Conservation (phyloP, 1,284 basidiomycete species). For the Cryptococcus sp. region DNA sequence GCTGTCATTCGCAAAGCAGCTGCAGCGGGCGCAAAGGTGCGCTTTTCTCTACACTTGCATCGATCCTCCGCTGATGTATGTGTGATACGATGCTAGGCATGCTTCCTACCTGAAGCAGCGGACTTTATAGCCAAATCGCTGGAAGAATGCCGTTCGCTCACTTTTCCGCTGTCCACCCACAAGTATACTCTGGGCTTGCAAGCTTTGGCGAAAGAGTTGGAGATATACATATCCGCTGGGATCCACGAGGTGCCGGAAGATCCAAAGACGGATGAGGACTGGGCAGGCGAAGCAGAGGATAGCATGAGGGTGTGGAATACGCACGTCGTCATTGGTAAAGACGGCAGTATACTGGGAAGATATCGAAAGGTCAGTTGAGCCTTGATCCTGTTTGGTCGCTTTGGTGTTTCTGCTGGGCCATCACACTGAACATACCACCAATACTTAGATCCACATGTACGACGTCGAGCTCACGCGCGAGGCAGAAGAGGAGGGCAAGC, state of each 20-base stretch:
- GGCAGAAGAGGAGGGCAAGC: conserved; percentile 24
- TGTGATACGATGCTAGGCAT: conserved; percentile 27
- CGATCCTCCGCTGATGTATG: background rate
- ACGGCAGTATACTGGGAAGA: conserved; percentile 48
- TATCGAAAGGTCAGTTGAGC: conserved; percentile 53
- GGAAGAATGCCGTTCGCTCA: conserved; percentile 38
- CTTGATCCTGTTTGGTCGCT: background rate
- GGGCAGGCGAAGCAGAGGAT: conserved; percentile 14
- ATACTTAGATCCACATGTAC: conserved; percentile 56
- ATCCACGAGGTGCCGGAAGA: conserved; percentile 55
- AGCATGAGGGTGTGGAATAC: conserved; percentile 55
- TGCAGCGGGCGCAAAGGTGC: conserved; percentile 50
- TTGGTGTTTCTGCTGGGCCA: background rate
- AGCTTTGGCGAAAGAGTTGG: conserved; percentile 48
- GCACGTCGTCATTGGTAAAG: conserved; percentile 53
- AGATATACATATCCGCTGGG: conserved; percentile 54
- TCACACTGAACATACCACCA: background rate
- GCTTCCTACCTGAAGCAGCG: conserved; percentile 57
- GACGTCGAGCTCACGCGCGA: conserved; percentile 55
- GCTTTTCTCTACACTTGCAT: conserved; percentile 2
- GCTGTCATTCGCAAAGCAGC: conserved; percentile 54
- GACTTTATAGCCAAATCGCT: conserved; percentile 57
- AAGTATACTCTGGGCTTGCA: conserved; percentile 46
- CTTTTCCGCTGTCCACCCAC: conserved; percentile 37
- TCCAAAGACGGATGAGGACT: conserved; percentile 31